phyloP scores from a whole-genome alignment of 176 grass and related monocot genomes.

The Juncus effusus region DNA sequence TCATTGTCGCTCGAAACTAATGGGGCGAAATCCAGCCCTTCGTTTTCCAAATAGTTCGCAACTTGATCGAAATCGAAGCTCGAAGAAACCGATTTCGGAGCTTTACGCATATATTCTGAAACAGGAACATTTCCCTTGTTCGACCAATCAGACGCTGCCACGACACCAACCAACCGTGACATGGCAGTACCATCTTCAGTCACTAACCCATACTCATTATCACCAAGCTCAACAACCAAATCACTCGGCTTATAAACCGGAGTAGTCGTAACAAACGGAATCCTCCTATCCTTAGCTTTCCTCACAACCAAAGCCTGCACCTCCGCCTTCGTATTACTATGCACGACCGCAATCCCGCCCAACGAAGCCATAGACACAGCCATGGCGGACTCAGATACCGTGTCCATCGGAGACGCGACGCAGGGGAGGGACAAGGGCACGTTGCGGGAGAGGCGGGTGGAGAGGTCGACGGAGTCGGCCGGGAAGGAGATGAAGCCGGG shows the following conservation, averaged over 20 bases:
- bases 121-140: slow-evolving; percentile 18
- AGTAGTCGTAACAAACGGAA: slow-evolving; percentile 58
- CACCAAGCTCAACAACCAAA: slow-evolving; percentile 35
- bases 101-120: slow-evolving; percentile 57
- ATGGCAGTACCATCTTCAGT: slow-evolving; percentile 57
- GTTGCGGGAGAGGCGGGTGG: slow-evolving; percentile 74
- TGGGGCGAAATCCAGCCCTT: slow-evolving; percentile 72
- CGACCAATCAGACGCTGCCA: slow-evolving; percentile 45
- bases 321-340: slow-evolving; percentile 51
- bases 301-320: slow-evolving; percentile 63
- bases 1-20: slow-evolving; percentile 58
- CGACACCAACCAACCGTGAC: slow-evolving; percentile 60
- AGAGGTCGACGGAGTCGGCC: slow-evolving; percentile 72
- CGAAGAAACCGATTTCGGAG: slow-evolving; percentile 36
- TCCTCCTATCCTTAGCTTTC: slow-evolving; percentile 63
- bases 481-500: slow-evolving; percentile 73
- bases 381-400: slow-evolving; percentile 81
- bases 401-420: slow-evolving; percentile 96
- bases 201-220: slow-evolving; percentile 57
- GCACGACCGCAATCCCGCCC: slow-evolving; percentile 60
- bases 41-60: slow-evolving; percentile 49
- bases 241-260: slow-evolving; percentile 48
- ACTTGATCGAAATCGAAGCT: slow-evolving; percentile 61
- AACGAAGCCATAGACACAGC: slow-evolving; percentile 80
- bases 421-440: slow-evolving; percentile 65